A percentile compares a stretch with the other conserved stretches of the same genome.
phyloP scores from a whole-genome alignment of 148 eudicot genomes.

The Heliosperma pusillum region DNA sequence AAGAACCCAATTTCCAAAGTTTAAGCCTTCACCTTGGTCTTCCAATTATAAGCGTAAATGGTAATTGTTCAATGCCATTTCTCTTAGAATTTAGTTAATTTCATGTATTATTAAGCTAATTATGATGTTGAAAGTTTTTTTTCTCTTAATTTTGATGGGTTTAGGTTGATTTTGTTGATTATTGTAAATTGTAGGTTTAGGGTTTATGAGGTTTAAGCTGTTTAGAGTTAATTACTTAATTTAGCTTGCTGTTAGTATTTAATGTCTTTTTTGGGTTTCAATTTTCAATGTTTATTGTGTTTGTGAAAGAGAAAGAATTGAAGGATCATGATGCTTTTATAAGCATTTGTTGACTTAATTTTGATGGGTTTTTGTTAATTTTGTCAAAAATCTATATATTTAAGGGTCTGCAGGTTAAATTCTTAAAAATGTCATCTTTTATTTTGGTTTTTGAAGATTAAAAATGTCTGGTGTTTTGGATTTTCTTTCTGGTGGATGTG shows the following conservation, averaged over 20 bases:
- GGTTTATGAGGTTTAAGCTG: not conserved
- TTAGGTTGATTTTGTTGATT: conserved; percentile 10
- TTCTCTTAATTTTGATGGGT: conserved; percentile 17
- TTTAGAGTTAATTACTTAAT: not conserved
- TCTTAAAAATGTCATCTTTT: not conserved
- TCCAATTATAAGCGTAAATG: conserved; percentile 29
- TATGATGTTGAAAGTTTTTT: conserved; percentile 1
- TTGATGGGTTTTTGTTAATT: not conserved
- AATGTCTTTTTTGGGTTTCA: not conserved
- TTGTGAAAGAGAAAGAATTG: not conserved
- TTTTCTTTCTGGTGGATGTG: not conserved
- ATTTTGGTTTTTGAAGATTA: not conserved
- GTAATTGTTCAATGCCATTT: conserved; percentile 24
- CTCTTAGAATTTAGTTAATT: not conserved
- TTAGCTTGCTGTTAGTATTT: not conserved
- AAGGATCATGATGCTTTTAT: not conserved
- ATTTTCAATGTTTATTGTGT: not conserved
- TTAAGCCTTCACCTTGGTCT: conserved; percentile 19
- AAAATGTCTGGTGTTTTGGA: not conserved
- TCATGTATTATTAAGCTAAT: not conserved
- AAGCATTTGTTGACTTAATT: not conserved
- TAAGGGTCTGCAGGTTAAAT: no score
- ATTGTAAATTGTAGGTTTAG: conserved; percentile 2
- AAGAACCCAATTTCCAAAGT: conserved; percentile 16
- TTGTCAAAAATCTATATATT: no score